Evolutionary conservation across 83 land plant species (phyloP).

Genomic region (Thuja plicata): DNA sequence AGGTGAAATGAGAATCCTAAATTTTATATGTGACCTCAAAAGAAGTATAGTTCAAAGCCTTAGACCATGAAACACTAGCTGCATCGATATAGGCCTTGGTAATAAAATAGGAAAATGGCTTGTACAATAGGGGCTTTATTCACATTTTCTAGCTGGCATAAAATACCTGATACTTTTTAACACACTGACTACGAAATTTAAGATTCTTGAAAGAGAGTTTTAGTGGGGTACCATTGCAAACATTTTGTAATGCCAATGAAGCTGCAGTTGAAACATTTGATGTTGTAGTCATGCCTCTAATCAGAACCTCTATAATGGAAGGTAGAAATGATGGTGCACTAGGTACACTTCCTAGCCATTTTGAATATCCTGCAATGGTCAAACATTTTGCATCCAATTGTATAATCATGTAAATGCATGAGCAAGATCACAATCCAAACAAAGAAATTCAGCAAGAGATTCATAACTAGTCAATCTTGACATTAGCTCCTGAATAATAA

Average conservation of each 20-base stretch:
- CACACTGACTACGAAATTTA: neutral
- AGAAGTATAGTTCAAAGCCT: no score
- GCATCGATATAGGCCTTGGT: neutral
- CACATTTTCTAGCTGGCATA: neutral
- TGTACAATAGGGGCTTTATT: neutral
- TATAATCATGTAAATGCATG: neutral
- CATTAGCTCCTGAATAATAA: neutral
- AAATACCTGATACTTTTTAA: neutral
- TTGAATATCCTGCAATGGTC: conserved; percentile 92
- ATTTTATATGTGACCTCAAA: neutral
- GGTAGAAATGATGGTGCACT: conserved; percentile 68
- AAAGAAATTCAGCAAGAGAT: neutral
- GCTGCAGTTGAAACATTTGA: conserved; percentile 93
- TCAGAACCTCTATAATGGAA: conserved; percentile 66
- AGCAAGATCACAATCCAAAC: neutral
- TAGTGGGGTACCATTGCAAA: conserved; percentile 81
- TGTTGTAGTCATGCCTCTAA: conserved; percentile 68
- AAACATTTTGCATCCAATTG: conserved; percentile 60
- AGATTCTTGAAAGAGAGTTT: neutral
- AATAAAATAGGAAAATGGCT: neutral
- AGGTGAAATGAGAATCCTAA: neutral
- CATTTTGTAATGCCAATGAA: conserved; percentile 85
- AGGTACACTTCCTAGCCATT: conserved; percentile 80
- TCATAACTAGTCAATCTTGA: neutral
- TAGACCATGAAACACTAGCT: neutral